These are phyloP conservation scores for Paraphaeosphaeria sporulosa DNA, from an alignment of 2,329 filamentous ascomycete genomes.

Conservation along the genomic window DNA sequence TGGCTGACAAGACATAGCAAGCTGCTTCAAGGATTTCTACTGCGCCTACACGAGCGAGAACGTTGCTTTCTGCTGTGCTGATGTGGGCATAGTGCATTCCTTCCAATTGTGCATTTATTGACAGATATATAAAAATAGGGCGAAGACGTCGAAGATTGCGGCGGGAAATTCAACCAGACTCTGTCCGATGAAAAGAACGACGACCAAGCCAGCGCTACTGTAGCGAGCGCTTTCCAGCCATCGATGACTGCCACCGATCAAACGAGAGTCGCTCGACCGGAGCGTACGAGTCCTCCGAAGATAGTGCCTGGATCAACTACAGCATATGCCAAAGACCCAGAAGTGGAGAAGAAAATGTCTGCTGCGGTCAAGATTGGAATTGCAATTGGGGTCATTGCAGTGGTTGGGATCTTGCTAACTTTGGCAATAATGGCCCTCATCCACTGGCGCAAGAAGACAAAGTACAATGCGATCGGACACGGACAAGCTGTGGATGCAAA, in stretches of 20 bases:
- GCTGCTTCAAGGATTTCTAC: conserved; percentile 20
- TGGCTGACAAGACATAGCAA: conserved; percentile 14
- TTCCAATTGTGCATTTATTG: neutral
- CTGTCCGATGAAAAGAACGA: conserved; percentile 3
- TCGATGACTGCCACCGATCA: conserved; percentile 10
- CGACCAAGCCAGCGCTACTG: conserved; percentile 1
- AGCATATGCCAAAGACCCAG: neutral
- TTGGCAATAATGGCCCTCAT: conserved; percentile 4
- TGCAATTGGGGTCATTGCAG: conserved; percentile 2
- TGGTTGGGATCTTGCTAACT: conserved; percentile 2
- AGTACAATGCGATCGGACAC: conserved; percentile 8
- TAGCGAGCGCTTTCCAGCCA: conserved; percentile 14
- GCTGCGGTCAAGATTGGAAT: conserved; percentile 6
- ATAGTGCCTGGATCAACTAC: conserved; percentile 2
- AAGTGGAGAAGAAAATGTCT: conserved; percentile 6
- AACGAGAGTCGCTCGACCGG: conserved; percentile 10
- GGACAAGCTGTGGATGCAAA: neutral
- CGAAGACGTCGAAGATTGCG: conserved; percentile 20
- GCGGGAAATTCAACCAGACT: conserved; percentile 13
- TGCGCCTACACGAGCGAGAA: conserved; percentile 21
- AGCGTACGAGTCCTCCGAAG: conserved; percentile 12
- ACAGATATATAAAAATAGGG: conserved; percentile 10
- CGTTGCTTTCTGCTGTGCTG: conserved; percentile 20
- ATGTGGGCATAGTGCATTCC: conserved; percentile 10
- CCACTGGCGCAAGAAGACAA: conserved; percentile 2